These are phyloP conservation scores for Tubosaeta sp. DNA, from an alignment of 768 basidiomycete genomes.

Conservation along the genomic window DNA sequence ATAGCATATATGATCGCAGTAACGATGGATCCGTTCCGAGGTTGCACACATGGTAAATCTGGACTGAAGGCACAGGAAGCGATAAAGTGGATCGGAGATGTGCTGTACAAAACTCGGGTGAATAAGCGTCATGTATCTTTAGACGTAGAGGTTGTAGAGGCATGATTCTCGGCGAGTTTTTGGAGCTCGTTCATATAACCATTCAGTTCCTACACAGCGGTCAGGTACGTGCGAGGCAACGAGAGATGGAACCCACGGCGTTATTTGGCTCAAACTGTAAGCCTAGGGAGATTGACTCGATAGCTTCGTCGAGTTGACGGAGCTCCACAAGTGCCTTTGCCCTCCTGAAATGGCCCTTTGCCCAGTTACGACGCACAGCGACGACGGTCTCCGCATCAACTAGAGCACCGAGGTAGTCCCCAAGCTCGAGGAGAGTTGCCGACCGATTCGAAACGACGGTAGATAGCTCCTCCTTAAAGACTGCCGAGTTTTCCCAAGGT, in stretches of 20 bases:
- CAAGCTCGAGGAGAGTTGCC: slow-evolving; percentile 74
- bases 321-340: slow-evolving; percentile 84
- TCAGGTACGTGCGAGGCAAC: slow-evolving; percentile 4
- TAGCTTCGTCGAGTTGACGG: slow-evolving; percentile 64
- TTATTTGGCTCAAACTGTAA: slow-evolving; percentile 79
- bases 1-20: not conserved
- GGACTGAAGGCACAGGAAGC: not conserved
- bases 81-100: not conserved
- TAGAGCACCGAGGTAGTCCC: slow-evolving; percentile 72
- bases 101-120: slow-evolving; percentile 4
- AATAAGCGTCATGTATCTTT: not conserved
- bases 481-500: slow-evolving; percentile 80
- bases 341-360: slow-evolving; percentile 94
- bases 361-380: slow-evolving; percentile 78
- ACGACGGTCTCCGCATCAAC: slow-evolving; percentile 93
- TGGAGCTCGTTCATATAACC: slow-evolving; percentile 29
- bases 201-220: slow-evolving; percentile 25
- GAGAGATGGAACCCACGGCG: slow-evolving; percentile 34
- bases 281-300: slow-evolving; percentile 77
- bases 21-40: not conserved
- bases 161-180: slow-evolving; percentile 19
- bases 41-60: not conserved
- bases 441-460: slow-evolving; percentile 90
- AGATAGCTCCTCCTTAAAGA: slow-evolving; percentile 88
- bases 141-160: not conserved